phyloP scores from a whole-genome alignment of 805 yeast genomes.

The Nakazawaea pomicola region DNA sequence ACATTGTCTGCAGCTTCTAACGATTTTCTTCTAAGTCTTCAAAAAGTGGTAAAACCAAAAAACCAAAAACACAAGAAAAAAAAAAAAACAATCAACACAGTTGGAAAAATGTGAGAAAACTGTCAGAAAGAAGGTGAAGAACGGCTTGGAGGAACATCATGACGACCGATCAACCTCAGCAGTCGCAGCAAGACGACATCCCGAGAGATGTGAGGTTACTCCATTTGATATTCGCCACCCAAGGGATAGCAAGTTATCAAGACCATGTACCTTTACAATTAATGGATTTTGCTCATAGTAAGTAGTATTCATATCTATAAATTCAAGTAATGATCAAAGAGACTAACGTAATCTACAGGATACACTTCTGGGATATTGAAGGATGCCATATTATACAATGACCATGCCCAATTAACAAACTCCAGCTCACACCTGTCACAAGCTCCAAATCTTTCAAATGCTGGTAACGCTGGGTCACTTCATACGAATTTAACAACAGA shows the following conservation, averaged over 20 bases:
- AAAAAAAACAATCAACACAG: neutral
- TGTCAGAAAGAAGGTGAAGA: neutral
- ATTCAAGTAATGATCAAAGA: neutral
- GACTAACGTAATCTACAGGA: constrained; percentile 26
- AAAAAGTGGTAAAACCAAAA: neutral
- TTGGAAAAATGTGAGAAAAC: too few relatives aligned
- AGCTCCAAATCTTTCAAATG: constrained; percentile 28
- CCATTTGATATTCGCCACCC: constrained; percentile 88
- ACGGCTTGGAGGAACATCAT: neutral
- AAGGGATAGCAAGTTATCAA: constrained; percentile 86
- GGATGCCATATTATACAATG: constrained; percentile 86
- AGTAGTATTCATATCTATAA: constrained; percentile 16
- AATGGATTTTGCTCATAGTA: constrained; percentile 90
- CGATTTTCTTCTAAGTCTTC: neutral
- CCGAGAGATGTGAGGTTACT: constrained; percentile 92
- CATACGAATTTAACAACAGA: constrained; percentile 68
- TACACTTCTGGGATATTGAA: constrained; percentile 83
- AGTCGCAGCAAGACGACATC: constrained; percentile 25
- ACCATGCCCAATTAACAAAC: constrained; percentile 51
- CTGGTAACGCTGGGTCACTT: constrained; percentile 31
- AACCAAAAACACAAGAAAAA: neutral
- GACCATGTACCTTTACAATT: constrained; percentile 94
- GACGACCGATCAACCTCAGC: constrained; percentile 13
- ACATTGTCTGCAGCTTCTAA: neutral
- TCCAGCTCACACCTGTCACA: neutral